Conservation (phyloP, 768 basidiomycete genomes). For the Strobilomyces dryophilus region DNA sequence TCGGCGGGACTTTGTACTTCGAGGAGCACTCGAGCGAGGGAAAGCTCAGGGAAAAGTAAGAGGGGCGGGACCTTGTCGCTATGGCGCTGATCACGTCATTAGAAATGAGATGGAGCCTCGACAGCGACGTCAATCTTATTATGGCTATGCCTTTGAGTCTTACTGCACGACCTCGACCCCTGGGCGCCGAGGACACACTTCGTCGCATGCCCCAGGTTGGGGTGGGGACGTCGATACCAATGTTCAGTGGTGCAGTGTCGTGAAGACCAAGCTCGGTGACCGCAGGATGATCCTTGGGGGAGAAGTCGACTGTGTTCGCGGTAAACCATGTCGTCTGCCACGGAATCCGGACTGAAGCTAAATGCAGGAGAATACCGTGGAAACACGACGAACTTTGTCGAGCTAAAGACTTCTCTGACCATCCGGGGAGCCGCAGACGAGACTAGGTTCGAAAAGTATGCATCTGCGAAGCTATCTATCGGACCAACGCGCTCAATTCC, state of each 20-base stretch:
- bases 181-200: conserved; percentile 14
- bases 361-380: conserved; percentile 56
- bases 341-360: background rate
- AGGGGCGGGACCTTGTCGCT: background rate
- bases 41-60: conserved; percentile 63
- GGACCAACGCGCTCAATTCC: background rate
- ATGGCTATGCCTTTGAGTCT: conserved; percentile 87
- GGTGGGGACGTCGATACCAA: conserved; percentile 84
- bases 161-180: conserved; percentile 60
- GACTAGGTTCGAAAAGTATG: conserved; percentile 75
- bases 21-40: conserved; percentile 67
- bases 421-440: conserved; percentile 66
- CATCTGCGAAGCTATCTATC: background rate
- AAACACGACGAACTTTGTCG: conserved; percentile 66
- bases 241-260: conserved; percentile 86
- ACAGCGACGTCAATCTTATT: conserved; percentile 66
- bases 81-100: background rate
- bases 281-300: conserved; percentile 76
- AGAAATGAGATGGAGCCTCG: conserved; percentile 67
- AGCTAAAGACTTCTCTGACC: conserved; percentile 79
- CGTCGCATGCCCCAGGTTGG: conserved; percentile 48
- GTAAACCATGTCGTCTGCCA: conserved; percentile 30
- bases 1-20: conserved; percentile 66
- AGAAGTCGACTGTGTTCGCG: conserved; percentile 86
- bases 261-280: conserved; percentile 78